Evolutionary conservation across 2,329 filamentous ascomycete genomes (phyloP).

Genomic region (Ceratocystis ficicola): DNA sequence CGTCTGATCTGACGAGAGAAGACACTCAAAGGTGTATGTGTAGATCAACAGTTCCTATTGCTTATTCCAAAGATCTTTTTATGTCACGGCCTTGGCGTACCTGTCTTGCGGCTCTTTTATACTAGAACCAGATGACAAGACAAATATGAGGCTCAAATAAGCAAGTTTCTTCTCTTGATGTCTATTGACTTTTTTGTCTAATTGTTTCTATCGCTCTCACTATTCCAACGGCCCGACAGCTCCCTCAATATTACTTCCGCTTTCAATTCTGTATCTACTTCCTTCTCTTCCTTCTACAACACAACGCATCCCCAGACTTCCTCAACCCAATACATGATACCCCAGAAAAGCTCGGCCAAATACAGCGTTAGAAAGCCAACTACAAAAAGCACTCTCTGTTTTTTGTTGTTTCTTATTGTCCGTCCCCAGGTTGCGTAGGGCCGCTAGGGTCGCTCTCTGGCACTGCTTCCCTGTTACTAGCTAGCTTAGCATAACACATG

Average conservation of each 20-base stretch:
- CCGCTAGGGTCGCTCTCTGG: not conserved
- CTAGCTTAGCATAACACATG: not conserved
- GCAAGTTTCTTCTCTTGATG: not conserved
- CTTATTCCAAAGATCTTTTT: not conserved
- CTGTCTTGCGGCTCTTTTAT: not conserved
- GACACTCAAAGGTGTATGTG: not conserved
- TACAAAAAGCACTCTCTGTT: not conserved
- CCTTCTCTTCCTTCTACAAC: not conserved
- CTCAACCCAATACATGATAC: not conserved
- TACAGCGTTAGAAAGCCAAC: not conserved
- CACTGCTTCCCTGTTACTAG: not conserved
- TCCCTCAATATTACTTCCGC: no score
- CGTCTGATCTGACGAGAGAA: not conserved
- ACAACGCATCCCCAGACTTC: not conserved
- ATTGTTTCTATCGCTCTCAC: not conserved
- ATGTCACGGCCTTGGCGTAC: not conserved
- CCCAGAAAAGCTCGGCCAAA: slow-evolving; percentile 7
- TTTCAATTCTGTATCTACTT: no score
- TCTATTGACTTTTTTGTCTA: not conserved
- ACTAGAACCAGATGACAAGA: not conserved
- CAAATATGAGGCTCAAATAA: no score
- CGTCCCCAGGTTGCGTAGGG: not conserved
- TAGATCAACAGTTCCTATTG: no score
- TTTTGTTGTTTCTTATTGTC: not conserved
- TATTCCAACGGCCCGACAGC: not conserved